A percentile compares a stretch with the other conserved stretches of the same genome.
Conservation (phyloP, 306 rosid genomes). For the Cucurbita maxima region DNA sequence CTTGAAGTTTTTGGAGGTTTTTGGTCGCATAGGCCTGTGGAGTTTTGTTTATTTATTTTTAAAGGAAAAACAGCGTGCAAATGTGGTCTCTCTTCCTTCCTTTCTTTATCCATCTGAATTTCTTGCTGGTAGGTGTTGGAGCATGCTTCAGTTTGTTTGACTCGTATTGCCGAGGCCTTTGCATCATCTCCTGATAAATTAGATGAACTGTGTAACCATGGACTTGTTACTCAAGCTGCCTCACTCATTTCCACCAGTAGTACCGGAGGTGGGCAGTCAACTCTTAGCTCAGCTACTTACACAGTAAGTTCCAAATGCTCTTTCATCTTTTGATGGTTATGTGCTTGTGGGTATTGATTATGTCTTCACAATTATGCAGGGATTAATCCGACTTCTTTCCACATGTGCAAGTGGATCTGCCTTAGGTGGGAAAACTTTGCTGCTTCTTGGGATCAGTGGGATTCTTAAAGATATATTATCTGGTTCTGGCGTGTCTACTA, state of each 20-base stretch:
- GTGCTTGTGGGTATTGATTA: background rate
- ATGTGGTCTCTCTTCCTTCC: background rate
- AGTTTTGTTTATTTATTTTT: too few species aligned
- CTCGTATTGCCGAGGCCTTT: conserved; percentile 98
- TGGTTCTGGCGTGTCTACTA: conserved; percentile 71
- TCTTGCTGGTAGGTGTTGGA: conserved; percentile 66
- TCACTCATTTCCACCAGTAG: conserved; percentile 83
- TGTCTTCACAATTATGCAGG: conserved; percentile 35
- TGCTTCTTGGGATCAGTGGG: conserved; percentile 84
- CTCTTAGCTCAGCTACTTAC: conserved; percentile 85
- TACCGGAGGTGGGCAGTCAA: conserved; percentile 95
- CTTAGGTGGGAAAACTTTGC: conserved; percentile 78
- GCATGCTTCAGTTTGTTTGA: conserved; percentile 95
- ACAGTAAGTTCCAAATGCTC: conserved; percentile 38
- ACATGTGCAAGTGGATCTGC: conserved; percentile 98
- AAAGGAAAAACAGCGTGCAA: background rate
- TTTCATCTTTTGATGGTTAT: background rate
- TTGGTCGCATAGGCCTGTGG: background rate
- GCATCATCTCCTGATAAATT: conserved; percentile 85
- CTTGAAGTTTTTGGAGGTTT: background rate
- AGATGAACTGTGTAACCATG: conserved; percentile 87
- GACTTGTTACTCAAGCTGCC: conserved; percentile 87
- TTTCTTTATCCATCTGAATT: background rate
- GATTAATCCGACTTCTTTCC: conserved; percentile 90
- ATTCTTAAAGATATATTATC: conserved; percentile 81